phyloP scores from a whole-genome alignment of 768 basidiomycete genomes.

The Tylopilus balloui region DNA sequence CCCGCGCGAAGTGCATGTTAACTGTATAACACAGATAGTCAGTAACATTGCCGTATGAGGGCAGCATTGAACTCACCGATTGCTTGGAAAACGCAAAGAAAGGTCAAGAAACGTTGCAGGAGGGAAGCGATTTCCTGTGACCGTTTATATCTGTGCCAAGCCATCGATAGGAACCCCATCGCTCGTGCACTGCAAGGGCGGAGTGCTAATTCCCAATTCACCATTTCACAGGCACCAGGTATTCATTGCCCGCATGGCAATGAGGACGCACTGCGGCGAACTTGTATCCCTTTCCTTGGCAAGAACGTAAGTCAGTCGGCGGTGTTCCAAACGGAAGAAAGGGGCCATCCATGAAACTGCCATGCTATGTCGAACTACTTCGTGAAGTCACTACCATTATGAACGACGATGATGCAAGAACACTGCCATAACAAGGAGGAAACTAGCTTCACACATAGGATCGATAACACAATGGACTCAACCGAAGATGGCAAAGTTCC shows the following conservation, averaged over 20 bases:
- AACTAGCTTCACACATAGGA: no score
- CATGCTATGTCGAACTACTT: neutral
- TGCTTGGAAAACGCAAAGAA: neutral
- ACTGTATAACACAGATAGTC: neutral
- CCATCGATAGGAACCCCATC: neutral
- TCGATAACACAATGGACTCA: neutral
- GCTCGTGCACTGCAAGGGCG: neutral
- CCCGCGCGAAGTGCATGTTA: neutral
- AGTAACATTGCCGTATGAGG: neutral
- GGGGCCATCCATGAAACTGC: neutral
- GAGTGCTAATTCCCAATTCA: neutral
- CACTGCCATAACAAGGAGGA: neutral
- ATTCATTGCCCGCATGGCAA: neutral
- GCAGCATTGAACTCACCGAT: neutral
- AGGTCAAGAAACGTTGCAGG: neutral
- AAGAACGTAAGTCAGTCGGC: neutral
- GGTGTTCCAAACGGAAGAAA: neutral
- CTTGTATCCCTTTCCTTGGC: neutral
- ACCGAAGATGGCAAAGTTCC: no score
- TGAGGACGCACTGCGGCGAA: neutral
- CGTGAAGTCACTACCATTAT: no score
- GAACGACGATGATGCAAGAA: no score
- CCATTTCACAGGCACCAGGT: neutral
- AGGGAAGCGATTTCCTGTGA: neutral
- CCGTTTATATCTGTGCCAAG: neutral